Conservation (phyloP, 345 rosid genomes). For the Anacardium occidentale region DNA sequence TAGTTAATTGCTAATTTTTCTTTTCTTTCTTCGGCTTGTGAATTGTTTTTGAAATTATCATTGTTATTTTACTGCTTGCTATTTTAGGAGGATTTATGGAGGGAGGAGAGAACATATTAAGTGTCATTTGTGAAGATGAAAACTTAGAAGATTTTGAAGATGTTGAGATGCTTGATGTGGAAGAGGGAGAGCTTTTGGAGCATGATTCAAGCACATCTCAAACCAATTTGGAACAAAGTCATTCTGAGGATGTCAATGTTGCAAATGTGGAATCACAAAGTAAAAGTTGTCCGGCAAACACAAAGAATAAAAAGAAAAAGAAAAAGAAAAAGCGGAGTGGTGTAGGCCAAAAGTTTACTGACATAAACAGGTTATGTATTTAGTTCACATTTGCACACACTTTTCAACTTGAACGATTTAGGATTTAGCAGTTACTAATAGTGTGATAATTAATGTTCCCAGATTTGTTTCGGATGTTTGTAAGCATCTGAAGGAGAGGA, state of each 20-base stretch:
- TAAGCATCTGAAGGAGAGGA: slow-evolving; percentile 77
- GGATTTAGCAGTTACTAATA: not conserved
- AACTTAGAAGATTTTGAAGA: slow-evolving; percentile 48
- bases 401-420: not conserved
- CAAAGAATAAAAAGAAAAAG: slow-evolving; percentile 56
- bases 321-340: slow-evolving; percentile 46
- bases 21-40: not conserved
- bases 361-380: slow-evolving; percentile 53
- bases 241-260: slow-evolving; percentile 20
- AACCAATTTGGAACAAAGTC: slow-evolving; percentile 21
- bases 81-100: slow-evolving; percentile 46
- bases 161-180: slow-evolving; percentile 79
- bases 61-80: not conserved
- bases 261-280: slow-evolving; percentile 34
- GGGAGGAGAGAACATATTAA: slow-evolving; percentile 53
- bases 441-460: slow-evolving; percentile 22
- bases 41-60: not conserved
- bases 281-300: slow-evolving; percentile 38
- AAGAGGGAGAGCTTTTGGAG: slow-evolving; percentile 80
- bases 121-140: slow-evolving; percentile 47
- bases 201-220: slow-evolving; percentile 8
- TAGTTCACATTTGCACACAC: not conserved
- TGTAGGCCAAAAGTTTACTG: slow-evolving; percentile 40
- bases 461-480: slow-evolving; percentile 87
- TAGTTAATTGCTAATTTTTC: not conserved